Evolutionary conservation across 331 rosid species (phyloP), one percentile per base, ranked within the genome.

Genomic region (Pyracantha coccinea): DNA sequence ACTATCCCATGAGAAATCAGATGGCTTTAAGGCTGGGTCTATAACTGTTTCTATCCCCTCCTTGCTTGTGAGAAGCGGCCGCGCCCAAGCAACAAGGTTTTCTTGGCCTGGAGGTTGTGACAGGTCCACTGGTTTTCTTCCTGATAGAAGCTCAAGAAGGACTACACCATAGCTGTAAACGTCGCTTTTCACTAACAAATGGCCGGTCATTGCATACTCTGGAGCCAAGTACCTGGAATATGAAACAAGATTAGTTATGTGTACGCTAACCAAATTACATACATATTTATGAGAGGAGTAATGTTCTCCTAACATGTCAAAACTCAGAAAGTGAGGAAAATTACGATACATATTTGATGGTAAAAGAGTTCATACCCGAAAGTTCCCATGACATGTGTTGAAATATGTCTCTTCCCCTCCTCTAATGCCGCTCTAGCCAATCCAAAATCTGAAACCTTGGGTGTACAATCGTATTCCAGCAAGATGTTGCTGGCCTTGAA

Each of bases 361-460:
- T 14, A 45, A 69, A 59, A 28, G 15, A 20, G 57, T 23, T 35
- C 57, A 71, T 87, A 94, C 99, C 99, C 99, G 52, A 95, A 95
- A 58, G 99, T 95, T 71, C 99, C 99, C 99, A 95, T 95, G 65
- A 95, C 97, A 79, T 95, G 99, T 13, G 99, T 92, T 60, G 99
- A 95, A 81, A 95, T 95, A 73, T 95, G 97, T 82, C 85, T 89
- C 84, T 88, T 86, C 68, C 89, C 93, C 79, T 88, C 97, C 50
- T 88, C 98, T 32, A 92, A 73, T 57, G 99, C 99, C 7, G 97
- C 79, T 84, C 97, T 90, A 72, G 99, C 99, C 86, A 95, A 84
- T 79, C 99, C 99, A 81, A 95, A 95, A 85, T 95, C 99, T 10
- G 99, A 88, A 73, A 95, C 97, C 77, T 95, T 95, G 20, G 99